Percentiles rank a stretch among this genome's conserved stretches.
Evolutionary conservation across 2,329 filamentous ascomycete species (phyloP).

Genomic region (Daldinia eschscholtzii): DNA sequence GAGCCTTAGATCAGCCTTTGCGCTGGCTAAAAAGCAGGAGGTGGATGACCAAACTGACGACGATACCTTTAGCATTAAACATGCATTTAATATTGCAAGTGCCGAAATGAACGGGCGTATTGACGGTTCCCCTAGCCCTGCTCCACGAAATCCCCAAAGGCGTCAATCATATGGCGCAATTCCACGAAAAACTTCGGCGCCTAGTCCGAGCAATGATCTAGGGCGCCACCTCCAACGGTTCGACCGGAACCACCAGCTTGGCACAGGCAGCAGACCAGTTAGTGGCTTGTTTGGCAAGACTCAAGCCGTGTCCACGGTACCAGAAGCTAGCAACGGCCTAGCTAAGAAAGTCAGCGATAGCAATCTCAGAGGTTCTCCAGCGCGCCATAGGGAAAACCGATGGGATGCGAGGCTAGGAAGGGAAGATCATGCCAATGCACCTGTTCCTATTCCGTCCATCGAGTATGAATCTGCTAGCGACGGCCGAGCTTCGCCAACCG

Average conservation of each 20-base stretch:
- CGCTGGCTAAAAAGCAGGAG: conserved; percentile 40
- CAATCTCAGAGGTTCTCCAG: conserved; percentile 50
- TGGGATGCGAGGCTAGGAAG: conserved; percentile 36
- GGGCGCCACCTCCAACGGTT: conserved; percentile 50
- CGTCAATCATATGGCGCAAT: conserved; percentile 40
- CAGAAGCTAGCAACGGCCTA: conserved; percentile 54
- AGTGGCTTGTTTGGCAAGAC: conserved; percentile 55
- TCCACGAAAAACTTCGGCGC: conserved; percentile 41
- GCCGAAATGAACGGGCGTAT: conserved; percentile 47
- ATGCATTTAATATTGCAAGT: conserved; percentile 50
- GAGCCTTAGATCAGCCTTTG: conserved; percentile 48
- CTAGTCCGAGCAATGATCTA: conserved; percentile 51
- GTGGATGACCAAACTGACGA: conserved; percentile 43
- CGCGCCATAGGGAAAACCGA: conserved; percentile 41
- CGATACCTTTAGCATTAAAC: conserved; percentile 44
- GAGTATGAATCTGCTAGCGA: conserved; percentile 46
- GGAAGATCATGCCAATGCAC: conserved; percentile 23
- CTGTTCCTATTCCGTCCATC: conserved; percentile 47
- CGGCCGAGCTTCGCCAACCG: conserved; percentile 44
- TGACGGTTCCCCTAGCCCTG: conserved; percentile 52
- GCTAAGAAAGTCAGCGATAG: conserved; percentile 54
- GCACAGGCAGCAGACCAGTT: conserved; percentile 43
- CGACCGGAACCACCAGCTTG: conserved; percentile 50
- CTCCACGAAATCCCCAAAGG: conserved; percentile 46
- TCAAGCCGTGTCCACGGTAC: conserved; percentile 53